Evolutionary conservation across 1,139 yeast genomes (phyloP), one percentile per base, ranked within the genome.

Genomic region (Petasospora fabianii): DNA sequence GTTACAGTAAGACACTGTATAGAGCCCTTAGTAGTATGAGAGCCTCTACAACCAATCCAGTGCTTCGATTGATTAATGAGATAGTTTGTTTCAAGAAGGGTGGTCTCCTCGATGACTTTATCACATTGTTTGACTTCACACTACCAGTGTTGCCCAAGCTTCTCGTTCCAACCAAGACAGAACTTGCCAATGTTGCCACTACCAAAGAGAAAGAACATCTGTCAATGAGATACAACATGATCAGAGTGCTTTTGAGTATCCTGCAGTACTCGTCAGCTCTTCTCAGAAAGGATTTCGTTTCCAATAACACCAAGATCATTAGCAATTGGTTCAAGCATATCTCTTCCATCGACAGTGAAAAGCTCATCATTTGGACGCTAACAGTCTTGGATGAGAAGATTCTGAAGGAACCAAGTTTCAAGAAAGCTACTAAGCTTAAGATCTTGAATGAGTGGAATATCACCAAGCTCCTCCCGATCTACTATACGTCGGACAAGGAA

Each of bases 361-460:
- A 67, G 7, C 47, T 71, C 1, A 61, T 80, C 20, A 46, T 49
- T 1, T 49, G 55, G 20, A 65, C 81, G 0, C 44, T 87, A 3
- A 56, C 61, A 0, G 69, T 78, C 24, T 62, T 87, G 39, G 74
- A 69, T 13, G 54, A 64, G 1, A 65, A 66, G 24, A 70, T 90
- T 3, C 56, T 87, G 29, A 59, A 62, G 24, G 97, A 90, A 50
- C 56, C 68, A 1, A 67, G 75, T 13, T 83, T 80, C 54, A 75
- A 77, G 48, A 81, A 80, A 53, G 67, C 81, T 42, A 75, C 88
- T 1, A 90, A 88, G 57, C 75, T 87, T 50, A 77, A 78, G 48
- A 73, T 88, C 15, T 74, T 90, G 53, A 87, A 85, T 53, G 97
- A 90, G 54, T 77, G 84, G 68, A 76, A 83, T 22, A 59, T 88